These are phyloP conservation scores for Helianthus annuus DNA, from an alignment of 129 eudicot genomes.

Conservation along the genomic window DNA sequence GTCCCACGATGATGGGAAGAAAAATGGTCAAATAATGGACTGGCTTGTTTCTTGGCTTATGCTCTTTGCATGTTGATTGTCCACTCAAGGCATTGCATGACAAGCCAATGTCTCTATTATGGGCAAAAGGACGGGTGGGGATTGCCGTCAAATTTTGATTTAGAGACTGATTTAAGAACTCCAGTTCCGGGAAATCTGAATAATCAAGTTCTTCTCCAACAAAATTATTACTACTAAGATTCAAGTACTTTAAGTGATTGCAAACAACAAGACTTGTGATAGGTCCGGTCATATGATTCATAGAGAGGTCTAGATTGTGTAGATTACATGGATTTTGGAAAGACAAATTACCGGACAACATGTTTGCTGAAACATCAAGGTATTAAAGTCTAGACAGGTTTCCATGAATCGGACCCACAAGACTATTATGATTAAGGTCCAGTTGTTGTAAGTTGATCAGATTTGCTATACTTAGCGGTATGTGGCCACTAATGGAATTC, in stretches of 20 bases:
- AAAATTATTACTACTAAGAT: constrained; percentile 17
- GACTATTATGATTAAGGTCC: constrained; percentile 12
- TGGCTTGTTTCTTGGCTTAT: background rate
- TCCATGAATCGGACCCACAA: background rate
- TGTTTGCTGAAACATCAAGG: constrained; percentile 19
- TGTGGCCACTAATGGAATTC: constrained; percentile 9
- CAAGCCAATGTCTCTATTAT: background rate
- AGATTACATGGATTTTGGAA: background rate
- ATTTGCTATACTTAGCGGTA: background rate
- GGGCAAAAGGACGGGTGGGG: background rate
- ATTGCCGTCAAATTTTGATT: background rate
- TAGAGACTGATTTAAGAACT: background rate
- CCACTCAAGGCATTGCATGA: background rate
- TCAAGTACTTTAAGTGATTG: background rate
- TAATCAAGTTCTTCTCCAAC: background rate
- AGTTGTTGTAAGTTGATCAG: background rate
- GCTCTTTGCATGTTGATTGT: background rate
- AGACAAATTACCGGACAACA: constrained; percentile 3
- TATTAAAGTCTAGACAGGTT: background rate
- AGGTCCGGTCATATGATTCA: background rate
- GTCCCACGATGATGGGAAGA: constrained; percentile 5
- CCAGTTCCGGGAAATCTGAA: background rate
- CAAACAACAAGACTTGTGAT: background rate
- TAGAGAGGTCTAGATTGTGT: constrained; percentile 2
- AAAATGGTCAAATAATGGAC: background rate